A percentile compares a stretch with the other conserved stretches of the same genome.
Conservation (phyloP, 768 basidiomycete genomes). For the Boletus eberwhitei region DNA sequence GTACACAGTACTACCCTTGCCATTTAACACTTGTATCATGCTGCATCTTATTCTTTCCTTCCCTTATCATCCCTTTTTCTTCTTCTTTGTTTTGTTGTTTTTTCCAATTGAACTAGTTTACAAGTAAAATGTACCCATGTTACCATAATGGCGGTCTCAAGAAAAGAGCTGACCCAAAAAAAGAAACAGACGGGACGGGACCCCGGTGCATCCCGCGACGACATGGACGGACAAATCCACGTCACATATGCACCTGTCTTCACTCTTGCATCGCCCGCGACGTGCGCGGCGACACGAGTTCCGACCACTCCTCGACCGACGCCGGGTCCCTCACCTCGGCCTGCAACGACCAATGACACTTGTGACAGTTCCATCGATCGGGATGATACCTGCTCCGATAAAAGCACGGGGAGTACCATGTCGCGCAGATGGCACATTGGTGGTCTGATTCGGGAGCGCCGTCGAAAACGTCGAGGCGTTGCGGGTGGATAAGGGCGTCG, state of each 20-base stretch:
- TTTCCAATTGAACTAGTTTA: slow-evolving; percentile 21
- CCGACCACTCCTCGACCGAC: slow-evolving; percentile 15
- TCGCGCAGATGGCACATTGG: slow-evolving; percentile 57
- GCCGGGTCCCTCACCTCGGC: background rate
- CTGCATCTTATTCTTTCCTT: slow-evolving; percentile 11
- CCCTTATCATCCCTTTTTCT: background rate
- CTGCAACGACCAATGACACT: slow-evolving; percentile 36
- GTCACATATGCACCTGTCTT: background rate
- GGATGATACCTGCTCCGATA: slow-evolving; percentile 41
- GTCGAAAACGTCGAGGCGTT: slow-evolving; percentile 34
- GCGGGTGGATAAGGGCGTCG: slow-evolving; percentile 60
- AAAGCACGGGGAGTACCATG: slow-evolving; percentile 75
- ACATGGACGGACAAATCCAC: background rate
- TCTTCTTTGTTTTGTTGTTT: background rate
- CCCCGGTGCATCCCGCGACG: background rate
- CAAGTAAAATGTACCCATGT: slow-evolving; percentile 26
- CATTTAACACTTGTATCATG: slow-evolving; percentile 17
- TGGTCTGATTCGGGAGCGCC: slow-evolving; percentile 27
- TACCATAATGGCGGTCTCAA: slow-evolving; percentile 19
- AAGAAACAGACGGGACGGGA: background rate
- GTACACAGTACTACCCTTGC: slow-evolving; percentile 16
- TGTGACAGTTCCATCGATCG: slow-evolving; percentile 40
- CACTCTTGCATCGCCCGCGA: slow-evolving; percentile 19
- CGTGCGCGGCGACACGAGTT: slow-evolving; percentile 6
- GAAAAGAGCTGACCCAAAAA: background rate